Conservation (phyloP, 352 stramenopile genomes). For the Phytophthora tentaculata region DNA sequence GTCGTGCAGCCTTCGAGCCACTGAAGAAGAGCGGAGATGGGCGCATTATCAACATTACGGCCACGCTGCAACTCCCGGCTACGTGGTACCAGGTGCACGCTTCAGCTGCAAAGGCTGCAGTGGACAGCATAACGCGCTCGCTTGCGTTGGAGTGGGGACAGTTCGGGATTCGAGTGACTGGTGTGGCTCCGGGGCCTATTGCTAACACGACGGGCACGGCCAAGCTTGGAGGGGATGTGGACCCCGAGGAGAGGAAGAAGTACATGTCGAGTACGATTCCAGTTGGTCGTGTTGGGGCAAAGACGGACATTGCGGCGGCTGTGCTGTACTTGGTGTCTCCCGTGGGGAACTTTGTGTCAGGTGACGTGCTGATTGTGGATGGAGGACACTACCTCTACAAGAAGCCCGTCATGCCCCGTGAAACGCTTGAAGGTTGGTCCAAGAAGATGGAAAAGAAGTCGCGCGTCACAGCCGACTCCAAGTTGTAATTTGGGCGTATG, state of each 20-base stretch:
- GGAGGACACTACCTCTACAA: conserved; percentile 86
- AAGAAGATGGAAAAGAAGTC: conserved; percentile 82
- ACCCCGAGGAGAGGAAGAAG: conserved; percentile 47
- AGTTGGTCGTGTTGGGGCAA: conserved; percentile 79
- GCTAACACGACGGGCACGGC: conserved; percentile 93
- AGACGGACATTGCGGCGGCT: conserved; percentile 81
- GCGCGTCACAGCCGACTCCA: conserved; percentile 44
- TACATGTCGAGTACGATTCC: conserved; percentile 61
- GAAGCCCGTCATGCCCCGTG: conserved; percentile 68
- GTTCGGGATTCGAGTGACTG: conserved; percentile 94
- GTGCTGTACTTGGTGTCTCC: conserved; percentile 87
- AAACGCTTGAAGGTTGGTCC: conserved; percentile 78
- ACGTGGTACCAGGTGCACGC: conserved; percentile 97
- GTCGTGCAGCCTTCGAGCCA: conserved; percentile 81
- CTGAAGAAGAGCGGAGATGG: conserved; percentile 77
- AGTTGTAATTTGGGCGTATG: conserved; percentile 37
- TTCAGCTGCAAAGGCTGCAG: conserved; percentile 94
- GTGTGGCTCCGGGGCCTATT: conserved; percentile 96
- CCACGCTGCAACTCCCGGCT: conserved; percentile 91
- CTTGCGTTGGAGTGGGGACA: conserved; percentile 96
- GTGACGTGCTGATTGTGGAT: conserved; percentile 86
- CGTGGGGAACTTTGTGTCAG: conserved; percentile 81
- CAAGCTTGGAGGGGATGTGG: conserved; percentile 88
- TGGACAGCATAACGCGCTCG: conserved; percentile 95
- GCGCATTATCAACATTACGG: conserved; percentile 96